These are phyloP conservation scores for Meyerozyma elateridarum DNA, from an alignment of 1,139 yeast genomes.

Conservation along the genomic window DNA sequence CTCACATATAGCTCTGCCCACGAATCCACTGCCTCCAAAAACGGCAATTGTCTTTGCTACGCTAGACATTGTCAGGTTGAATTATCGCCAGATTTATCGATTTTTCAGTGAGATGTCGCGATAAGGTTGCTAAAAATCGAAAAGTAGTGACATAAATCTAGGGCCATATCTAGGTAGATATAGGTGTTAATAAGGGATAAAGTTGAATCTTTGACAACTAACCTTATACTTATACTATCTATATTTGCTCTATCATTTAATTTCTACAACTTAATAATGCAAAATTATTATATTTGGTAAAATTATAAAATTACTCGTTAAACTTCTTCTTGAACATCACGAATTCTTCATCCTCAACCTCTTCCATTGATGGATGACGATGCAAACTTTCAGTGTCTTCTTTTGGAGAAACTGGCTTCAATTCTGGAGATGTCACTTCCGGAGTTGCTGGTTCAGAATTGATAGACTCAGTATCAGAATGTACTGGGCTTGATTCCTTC, in stretches of 20 bases:
- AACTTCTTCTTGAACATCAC: constrained; percentile 38
- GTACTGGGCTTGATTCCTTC: constrained; percentile 1
- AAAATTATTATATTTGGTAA: too few species aligned
- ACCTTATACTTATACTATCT: too few species aligned
- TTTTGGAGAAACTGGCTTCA: constrained; percentile 11
- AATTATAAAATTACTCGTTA: constrained; percentile 16
- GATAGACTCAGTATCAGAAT: constrained; percentile 21
- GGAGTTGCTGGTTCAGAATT: constrained; percentile 19
- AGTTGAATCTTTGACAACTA: too few species aligned
- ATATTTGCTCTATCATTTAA: too few species aligned
- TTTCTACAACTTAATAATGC: too few species aligned
- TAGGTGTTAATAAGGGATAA: too few species aligned
- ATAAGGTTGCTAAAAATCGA: too few species aligned
- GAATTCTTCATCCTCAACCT: constrained; percentile 44
- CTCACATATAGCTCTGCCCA: constrained; percentile 70
- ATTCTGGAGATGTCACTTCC: constrained; percentile 9
- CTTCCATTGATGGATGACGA: constrained; percentile 31
- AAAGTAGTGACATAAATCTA: too few species aligned
- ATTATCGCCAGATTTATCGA: background rate
- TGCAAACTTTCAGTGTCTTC: constrained; percentile 13
- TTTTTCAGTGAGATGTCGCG: too few species aligned
- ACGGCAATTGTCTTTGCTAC: constrained; percentile 56
- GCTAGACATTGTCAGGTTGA: background rate
- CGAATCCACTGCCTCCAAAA: constrained; percentile 84
- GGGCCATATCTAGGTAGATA: too few species aligned